Conservation (phyloP, 2,329 filamentous ascomycete genomes). For the Nemania sp. region DNA sequence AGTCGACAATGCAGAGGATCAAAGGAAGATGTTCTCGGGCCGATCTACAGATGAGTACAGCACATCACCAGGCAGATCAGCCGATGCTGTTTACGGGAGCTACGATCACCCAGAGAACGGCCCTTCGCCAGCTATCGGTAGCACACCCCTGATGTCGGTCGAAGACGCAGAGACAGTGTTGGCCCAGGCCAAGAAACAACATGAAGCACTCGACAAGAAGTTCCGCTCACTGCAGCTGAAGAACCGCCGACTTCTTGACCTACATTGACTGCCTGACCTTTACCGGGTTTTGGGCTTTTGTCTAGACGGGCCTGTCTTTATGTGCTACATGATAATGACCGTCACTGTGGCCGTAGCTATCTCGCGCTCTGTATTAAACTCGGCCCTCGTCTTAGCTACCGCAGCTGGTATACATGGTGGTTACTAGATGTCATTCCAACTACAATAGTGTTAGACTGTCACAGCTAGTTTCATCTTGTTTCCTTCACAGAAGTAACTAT, state of each 20-base stretch:
- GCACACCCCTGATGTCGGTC: constrained; percentile 69
- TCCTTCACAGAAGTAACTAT: too few relatives aligned
- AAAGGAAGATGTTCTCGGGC: constrained; percentile 47
- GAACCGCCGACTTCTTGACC: constrained; percentile 48
- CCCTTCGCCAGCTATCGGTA: constrained; percentile 55
- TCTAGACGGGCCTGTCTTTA: constrained; percentile 33
- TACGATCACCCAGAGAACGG: constrained; percentile 50
- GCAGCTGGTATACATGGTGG: constrained; percentile 30
- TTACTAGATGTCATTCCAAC: constrained; percentile 20
- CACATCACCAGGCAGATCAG: constrained; percentile 28
- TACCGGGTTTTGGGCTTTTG: constrained; percentile 29
- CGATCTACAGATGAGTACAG: constrained; percentile 44
- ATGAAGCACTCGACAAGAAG: constrained; percentile 52
- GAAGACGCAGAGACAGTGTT: constrained; percentile 72
- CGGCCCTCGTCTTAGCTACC: constrained; percentile 32
- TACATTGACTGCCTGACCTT: constrained; percentile 48
- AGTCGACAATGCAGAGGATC: constrained; percentile 56
- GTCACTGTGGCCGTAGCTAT: constrained; percentile 37
- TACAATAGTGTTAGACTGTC: neutral
- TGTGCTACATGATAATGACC: constrained; percentile 36
- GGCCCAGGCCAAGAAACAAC: constrained; percentile 51
- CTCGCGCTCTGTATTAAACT: constrained; percentile 33
- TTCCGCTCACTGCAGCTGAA: constrained; percentile 49
- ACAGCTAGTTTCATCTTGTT: neutral
- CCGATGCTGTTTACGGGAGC: constrained; percentile 45